A percentile compares a stretch with the other conserved stretches of the same genome.
phyloP scores from a whole-genome alignment of 2,329 filamentous ascomycete species.

The Penicillium corylophilum region DNA sequence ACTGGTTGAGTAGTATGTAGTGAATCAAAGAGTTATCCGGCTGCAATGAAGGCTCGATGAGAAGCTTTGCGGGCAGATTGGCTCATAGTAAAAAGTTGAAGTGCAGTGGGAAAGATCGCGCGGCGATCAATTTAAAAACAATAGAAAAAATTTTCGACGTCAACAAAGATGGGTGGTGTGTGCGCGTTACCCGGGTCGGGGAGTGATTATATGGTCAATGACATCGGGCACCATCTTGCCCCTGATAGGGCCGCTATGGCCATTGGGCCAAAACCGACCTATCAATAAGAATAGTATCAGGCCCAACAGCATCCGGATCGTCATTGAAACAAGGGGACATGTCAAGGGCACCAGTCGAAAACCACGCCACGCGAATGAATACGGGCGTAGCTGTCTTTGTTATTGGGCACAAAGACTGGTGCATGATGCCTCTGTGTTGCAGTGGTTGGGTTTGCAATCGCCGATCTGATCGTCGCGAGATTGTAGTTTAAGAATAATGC shows the following conservation, averaged over 20 bases:
- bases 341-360: slow-evolving; percentile 2
- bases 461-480: neutral
- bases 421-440: slow-evolving; percentile 5
- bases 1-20: slow-evolving; percentile 1
- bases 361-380: slow-evolving; percentile 1
- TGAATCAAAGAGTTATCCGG: slow-evolving; percentile 20
- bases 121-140: slow-evolving; percentile 3
- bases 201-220: slow-evolving; percentile 20
- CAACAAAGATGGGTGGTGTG: slow-evolving; percentile 19
- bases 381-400: neutral
- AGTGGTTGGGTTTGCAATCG: neutral
- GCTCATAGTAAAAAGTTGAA: slow-evolving; percentile 22
- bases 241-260: slow-evolving; percentile 23
- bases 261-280: slow-evolving; percentile 22
- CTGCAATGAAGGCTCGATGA: slow-evolving; percentile 17
- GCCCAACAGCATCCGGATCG: slow-evolving; percentile 8
- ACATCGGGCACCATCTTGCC: slow-evolving; percentile 25
- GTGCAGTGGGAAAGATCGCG: slow-evolving; percentile 5
- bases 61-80: slow-evolving; percentile 11
- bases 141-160: slow-evolving; percentile 11
- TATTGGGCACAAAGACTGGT: slow-evolving; percentile 14
- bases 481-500: neutral
- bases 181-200: slow-evolving; percentile 10
- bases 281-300: slow-evolving; percentile 22
- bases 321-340: slow-evolving; percentile 12